Base-by-base conservation (phyloP, 2,329 filamentous ascomycete species). In the Colletotrichum aenigma region DNA sequence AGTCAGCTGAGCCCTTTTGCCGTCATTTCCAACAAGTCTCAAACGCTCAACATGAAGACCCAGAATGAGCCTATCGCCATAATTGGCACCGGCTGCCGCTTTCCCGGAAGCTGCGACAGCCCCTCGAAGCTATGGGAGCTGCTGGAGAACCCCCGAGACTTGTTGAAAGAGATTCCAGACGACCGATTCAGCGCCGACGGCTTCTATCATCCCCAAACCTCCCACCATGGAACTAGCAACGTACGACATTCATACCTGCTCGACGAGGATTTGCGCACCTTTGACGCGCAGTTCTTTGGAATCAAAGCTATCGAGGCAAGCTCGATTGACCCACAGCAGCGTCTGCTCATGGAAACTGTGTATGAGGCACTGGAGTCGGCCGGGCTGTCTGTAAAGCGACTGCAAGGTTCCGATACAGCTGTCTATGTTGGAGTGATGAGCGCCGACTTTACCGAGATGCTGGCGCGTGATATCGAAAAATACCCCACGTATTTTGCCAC, bases 351-450 rank as follows among this genome's bases (percentile, higher is more conserved):
- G 6, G 84, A 86, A 71, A 80, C 80, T 0, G 79, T 81, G 10
- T 86, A 84, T 68, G 83, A 86, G 68, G 80, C 79, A 7, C 71
- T 86, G 3, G 84, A 86, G 75, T 77, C 81, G 9, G 81, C 80
- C 2, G 85, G 85, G 7, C 48, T 79, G 16, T 61, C 82, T 0
- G 43, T 85, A 7, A 78, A 79, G 12, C 28, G 76, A 1, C 71
- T 84, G 0, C 71, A 62, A 1, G 83, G 83, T 4, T 80, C 80
- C 1, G 70, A 81, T 0, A 84, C 83, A 0, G 79, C 77, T 9
- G 81, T 84, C 0, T 84, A 82, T 69, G 81, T 83, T 0, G 86
- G 84, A 9, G 70, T 77, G 15, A 82, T 83, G 76, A 78, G 72
- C 1, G 72, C 70, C 7, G 83, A 85, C 73, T 85, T 81, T 36